Conservation (phyloP, 495 filamentous ascomycete species). For the Neurospora sp. region DNA sequence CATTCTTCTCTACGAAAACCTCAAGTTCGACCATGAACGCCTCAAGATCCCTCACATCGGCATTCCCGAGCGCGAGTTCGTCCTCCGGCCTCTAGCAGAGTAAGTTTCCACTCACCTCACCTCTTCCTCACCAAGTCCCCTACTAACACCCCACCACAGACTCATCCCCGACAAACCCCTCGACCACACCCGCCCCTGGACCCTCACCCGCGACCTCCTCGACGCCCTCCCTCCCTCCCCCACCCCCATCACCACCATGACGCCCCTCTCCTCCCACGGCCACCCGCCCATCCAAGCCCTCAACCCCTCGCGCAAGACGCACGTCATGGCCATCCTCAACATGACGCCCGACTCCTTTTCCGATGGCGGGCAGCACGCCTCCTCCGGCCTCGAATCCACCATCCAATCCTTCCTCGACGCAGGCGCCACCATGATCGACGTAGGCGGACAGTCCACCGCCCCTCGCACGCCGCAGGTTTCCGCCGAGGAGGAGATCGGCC, state of each 20-base stretch:
- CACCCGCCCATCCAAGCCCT: constrained; percentile 54
- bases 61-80: constrained; percentile 89
- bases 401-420: constrained; percentile 47
- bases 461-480: constrained; percentile 58
- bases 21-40: constrained; percentile 52
- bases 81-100: constrained; percentile 83
- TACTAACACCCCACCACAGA: constrained; percentile 26
- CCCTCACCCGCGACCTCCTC: constrained; percentile 48
- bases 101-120: constrained; percentile 27
- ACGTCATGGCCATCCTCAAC: constrained; percentile 91
- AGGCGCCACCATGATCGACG: constrained; percentile 78
- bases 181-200: constrained; percentile 38
- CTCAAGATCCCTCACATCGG: constrained; percentile 76
- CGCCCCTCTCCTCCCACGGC: constrained; percentile 47
- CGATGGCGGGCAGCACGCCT: constrained; percentile 61
- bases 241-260: constrained; percentile 54
- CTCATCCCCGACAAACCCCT: constrained; percentile 53
- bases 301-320: constrained; percentile 54
- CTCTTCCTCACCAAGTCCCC: neutral
- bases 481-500: constrained; percentile 61
- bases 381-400: constrained; percentile 29
- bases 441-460: constrained; percentile 87
- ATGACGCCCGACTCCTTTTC: constrained; percentile 96
- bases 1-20: constrained; percentile 76
- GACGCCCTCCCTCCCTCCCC: constrained; percentile 44